Evolutionary conservation across 805 yeast genomes (phyloP), one percentile per base, ranked within the genome.

Genomic region (Starmerella roubikii): DNA sequence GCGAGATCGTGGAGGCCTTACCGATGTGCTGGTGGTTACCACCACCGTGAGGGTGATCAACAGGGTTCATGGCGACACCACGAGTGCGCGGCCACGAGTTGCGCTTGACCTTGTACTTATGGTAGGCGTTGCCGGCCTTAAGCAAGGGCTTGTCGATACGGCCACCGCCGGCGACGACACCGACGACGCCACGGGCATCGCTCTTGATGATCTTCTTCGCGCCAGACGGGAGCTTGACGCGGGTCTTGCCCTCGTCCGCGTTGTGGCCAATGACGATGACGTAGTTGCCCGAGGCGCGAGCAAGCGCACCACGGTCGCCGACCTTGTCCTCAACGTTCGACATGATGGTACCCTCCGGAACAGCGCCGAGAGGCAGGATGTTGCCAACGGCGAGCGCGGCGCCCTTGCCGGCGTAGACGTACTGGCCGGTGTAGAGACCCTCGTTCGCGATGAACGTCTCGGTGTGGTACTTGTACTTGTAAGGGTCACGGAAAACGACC

Each of bases 11-110:
- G 61, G 97, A 88, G 64, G 97, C 96, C 78, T 88, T 88, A 85
- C 97, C 97, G 74, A 86, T 88, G 71, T 88, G 97, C 77, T 88
- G 97, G 73, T 88, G 97, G 94, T 86, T 86, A 88, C 98, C 98
- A 88, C 98, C 97, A 83, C 98, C 98, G 71, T 88, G 98, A 69
- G 98, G 98, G 77, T 88, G 98, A 69, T 88, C 98, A 69, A 88
- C 98, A 70, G 97, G 97, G 76, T 88, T 88, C 98, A 91, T 88
- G 68, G 98, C 98, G 67, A 88, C 97, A 88, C 97, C 98, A 77
- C 97, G 85, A 65, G 97, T 91, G 82, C 84, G 86, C 73, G 98
- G 98, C 97, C 97, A 91, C 56, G 94, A 84, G 94, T 91, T 85
- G 76, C 97, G 78, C 93, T 91, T 91, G 63, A 86, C 94, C 73